Evolutionary conservation across 2,329 filamentous ascomycete species (phyloP), one percentile per base, ranked within the genome.

Genomic region (Paecilomyces sp.): DNA sequence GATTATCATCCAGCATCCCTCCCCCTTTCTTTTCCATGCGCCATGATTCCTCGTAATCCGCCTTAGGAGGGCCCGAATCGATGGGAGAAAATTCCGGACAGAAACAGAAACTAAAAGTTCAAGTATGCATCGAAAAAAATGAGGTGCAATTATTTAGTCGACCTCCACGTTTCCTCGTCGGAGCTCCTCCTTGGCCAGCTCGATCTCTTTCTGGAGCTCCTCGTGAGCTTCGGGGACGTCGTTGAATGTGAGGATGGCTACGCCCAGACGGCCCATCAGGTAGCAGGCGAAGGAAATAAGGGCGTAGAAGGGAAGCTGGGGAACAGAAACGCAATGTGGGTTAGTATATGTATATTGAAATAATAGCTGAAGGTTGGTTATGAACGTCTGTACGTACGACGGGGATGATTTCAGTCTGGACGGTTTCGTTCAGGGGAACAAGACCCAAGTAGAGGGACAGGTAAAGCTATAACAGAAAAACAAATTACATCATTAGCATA

Each of bases 181-280:
- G 67, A 80, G 65, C 58, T 78, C 74, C 56, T 73, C 68, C 66
- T 76, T 77, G 60, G 77, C 75, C 59, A 66, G 73, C 72, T 72
- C 72, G 88, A 80, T 96, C 89, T 97, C 90, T 68, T 79, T 81
- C 83, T 94, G 91, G 68, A 99, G 80, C 78, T 97, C 92, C 73
- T 88, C 85, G 77, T 97, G 89, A 57, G 94, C 94, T 63, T 91
- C 85, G 58, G 93, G 92, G 55, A 95, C 91, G 77, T 97, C 92
- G 81, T 96, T 94, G 84, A 99, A 99, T 60, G 91, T 96, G 73
- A 96, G 83, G 68, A 99, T 90, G 65, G 94, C 94, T 80, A 87
- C 89, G 69, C 94, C 94, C 63, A 99, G 88, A 68, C 91, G 91
- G 80, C 89, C 91, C 65, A 99, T 88, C 22, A 99, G 88, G 78